phyloP scores from a whole-genome alignment of 2,329 filamentous ascomycete genomes.

The Aspergillus flavus region DNA sequence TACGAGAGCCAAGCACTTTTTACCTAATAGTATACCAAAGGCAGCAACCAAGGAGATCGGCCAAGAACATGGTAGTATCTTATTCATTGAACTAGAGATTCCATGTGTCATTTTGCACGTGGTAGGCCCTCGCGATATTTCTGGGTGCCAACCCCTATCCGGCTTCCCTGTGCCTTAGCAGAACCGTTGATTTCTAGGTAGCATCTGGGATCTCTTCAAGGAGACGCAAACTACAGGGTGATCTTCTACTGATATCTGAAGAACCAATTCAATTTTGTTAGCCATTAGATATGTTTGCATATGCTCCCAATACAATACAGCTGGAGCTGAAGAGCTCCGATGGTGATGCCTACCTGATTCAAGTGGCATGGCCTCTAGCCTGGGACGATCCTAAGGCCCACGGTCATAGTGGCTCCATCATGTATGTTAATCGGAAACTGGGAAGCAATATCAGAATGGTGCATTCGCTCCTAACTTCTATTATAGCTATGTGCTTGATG shows the following conservation, averaged over 20 bases:
- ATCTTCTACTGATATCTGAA: neutral
- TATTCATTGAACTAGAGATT: neutral
- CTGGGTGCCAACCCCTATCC: neutral
- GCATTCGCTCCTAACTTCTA: too few relatives aligned
- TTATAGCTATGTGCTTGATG: constrained; percentile 33
- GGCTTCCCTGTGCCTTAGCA: too few relatives aligned
- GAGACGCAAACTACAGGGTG: neutral
- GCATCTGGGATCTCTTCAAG: neutral
- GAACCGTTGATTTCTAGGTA: neutral
- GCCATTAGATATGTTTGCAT: neutral
- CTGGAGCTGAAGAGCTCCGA: constrained; percentile 13
- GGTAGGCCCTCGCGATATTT: neutral
- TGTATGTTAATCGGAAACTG: too few relatives aligned
- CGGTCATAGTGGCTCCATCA: constrained; percentile 12
- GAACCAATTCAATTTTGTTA: neutral
- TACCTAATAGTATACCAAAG: neutral
- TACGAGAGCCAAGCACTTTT: neutral
- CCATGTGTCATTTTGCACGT: neutral
- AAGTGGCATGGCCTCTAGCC: constrained; percentile 29
- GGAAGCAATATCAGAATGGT: too few relatives aligned
- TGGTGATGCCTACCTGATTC: constrained; percentile 23
- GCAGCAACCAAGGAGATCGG: neutral
- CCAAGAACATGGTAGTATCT: neutral
- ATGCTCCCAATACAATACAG: constrained; percentile 10
- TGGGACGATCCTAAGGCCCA: constrained; percentile 18